These are phyloP conservation scores for Cryphonectria japonica DNA, from an alignment of 2,329 filamentous ascomycete genomes.

Conservation along the genomic window DNA sequence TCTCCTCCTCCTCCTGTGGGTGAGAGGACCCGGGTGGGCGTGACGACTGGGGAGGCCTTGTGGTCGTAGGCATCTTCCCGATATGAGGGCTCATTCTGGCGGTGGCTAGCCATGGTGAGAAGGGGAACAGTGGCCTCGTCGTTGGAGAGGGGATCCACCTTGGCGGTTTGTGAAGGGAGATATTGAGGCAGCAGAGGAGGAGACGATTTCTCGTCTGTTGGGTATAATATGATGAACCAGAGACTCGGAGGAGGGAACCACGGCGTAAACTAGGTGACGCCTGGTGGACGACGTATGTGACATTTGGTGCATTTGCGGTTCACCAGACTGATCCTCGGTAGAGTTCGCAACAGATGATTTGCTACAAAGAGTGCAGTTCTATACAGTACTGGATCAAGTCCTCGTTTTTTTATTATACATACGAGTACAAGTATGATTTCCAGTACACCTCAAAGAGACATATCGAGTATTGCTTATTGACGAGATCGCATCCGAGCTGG, in stretches of 20 bases:
- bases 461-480: neutral
- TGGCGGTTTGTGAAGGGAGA: conserved; percentile 6
- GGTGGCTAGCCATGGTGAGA: conserved; percentile 23
- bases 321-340: neutral
- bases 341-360: neutral
- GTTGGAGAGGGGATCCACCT: conserved; percentile 15
- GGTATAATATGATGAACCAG: neutral
- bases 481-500: neutral
- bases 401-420: neutral
- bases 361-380: neutral
- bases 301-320: neutral
- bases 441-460: neutral
- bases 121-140: conserved; percentile 25
- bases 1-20: conserved; percentile 1
- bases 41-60: conserved; percentile 14
- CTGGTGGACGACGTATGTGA: neutral
- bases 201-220: neutral
- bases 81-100: neutral
- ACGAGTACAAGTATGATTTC: neutral
- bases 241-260: neutral
- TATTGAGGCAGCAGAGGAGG: neutral
- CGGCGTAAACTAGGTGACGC: neutral
- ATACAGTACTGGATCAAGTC: neutral
- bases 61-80: conserved; percentile 14
- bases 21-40: conserved; percentile 5